phyloP scores from a whole-genome alignment of 2,329 filamentous ascomycete genomes.

The Cladophialophora immunda region DNA sequence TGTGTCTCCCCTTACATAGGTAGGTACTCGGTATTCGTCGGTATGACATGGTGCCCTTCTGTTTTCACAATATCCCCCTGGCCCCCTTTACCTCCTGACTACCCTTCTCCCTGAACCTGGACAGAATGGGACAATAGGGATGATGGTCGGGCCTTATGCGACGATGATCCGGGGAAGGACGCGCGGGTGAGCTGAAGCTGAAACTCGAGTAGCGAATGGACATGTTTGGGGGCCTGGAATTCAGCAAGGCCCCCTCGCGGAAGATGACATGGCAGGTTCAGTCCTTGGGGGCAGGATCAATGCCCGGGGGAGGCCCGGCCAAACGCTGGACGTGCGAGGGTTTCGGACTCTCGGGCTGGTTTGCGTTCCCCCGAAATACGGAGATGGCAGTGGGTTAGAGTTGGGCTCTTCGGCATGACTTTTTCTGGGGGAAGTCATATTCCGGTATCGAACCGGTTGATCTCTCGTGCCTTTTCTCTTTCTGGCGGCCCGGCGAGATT shows the following conservation, averaged over 20 bases:
- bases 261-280: neutral
- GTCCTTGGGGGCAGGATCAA: neutral
- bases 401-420: neutral
- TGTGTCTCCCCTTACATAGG: neutral
- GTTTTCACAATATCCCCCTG: neutral
- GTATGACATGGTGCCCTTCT: neutral
- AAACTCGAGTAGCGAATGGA: neutral
- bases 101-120: neutral
- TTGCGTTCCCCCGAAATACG: neutral
- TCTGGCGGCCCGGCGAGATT: neutral
- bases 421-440: neutral
- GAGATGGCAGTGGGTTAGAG: neutral
- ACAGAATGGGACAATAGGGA: neutral
- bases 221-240: conserved; percentile 6
- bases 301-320: neutral
- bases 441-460: neutral
- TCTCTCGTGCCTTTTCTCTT: neutral
- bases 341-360: neutral
- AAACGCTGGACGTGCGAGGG: neutral
- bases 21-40: neutral
- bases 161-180: conserved; percentile 14
- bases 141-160: neutral
- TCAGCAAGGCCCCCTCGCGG: neutral
- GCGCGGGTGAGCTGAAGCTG: conserved; percentile 5
- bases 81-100: neutral